Conservation (phyloP, 2,329 filamentous ascomycete genomes). For the Colletotrichum sp. region DNA sequence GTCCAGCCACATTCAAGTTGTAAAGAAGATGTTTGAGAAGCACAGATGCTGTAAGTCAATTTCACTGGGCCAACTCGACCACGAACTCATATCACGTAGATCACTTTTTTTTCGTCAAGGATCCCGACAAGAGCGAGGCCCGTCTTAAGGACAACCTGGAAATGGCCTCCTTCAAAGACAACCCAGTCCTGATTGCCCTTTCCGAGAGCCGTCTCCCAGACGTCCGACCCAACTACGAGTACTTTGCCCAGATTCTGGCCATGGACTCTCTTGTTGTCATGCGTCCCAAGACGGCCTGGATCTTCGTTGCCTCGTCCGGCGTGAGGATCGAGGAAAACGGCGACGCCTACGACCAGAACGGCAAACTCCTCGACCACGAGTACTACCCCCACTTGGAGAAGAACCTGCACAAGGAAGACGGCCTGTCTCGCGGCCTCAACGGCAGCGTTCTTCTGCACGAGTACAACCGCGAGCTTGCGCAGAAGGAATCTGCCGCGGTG, state of each 20-base stretch:
- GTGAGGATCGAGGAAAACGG: conserved; percentile 53
- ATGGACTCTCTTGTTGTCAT: conserved; percentile 59
- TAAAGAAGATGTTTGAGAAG: conserved; percentile 70
- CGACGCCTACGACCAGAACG: conserved; percentile 48
- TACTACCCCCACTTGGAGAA: conserved; percentile 63
- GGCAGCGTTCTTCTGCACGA: conserved; percentile 59
- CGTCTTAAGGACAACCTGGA: conserved; percentile 47
- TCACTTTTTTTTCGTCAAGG: conserved; percentile 65
- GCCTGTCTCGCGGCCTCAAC: conserved; percentile 56
- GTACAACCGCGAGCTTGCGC: conserved; percentile 59
- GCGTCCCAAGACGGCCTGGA: conserved; percentile 63
- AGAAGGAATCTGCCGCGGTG: conserved; percentile 61
- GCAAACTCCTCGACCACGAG: conserved; percentile 45
- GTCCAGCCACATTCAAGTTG: conserved; percentile 73
- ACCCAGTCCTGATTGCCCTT: conserved; percentile 67
- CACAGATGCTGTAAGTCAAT: conserved; percentile 65
- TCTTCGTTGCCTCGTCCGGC: conserved; percentile 60
- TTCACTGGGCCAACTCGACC: no score
- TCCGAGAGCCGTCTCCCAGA: conserved; percentile 62
- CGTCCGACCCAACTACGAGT: conserved; percentile 66
- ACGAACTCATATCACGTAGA: conserved; percentile 39
- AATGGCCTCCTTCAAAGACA: conserved; percentile 66
- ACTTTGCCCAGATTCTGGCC: conserved; percentile 61
- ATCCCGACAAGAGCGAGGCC: conserved; percentile 58
- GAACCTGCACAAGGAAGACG: conserved; percentile 56